phyloP scores from a whole-genome alignment of 805 yeast genomes.

The Ogataea pignaliae region DNA sequence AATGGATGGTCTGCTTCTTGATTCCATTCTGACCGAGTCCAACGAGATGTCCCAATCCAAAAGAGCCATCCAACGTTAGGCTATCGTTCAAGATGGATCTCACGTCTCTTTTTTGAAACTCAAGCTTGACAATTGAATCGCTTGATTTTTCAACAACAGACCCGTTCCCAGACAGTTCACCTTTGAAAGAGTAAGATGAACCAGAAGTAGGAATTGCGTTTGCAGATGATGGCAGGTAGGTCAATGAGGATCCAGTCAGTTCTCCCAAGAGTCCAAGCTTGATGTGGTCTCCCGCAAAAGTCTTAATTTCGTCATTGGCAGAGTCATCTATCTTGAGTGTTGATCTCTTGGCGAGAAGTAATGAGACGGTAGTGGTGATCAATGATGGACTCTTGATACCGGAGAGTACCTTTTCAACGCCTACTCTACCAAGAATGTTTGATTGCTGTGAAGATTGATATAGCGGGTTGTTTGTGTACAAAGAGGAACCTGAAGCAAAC shows the following conservation, averaged over 20 bases:
- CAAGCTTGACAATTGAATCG: conserved; percentile 24
- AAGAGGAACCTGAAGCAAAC: conserved; percentile 43
- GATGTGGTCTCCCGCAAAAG: conserved; percentile 55
- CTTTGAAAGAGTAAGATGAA: conserved; percentile 31
- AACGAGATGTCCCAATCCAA: conserved; percentile 53
- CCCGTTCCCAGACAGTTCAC: conserved; percentile 40
- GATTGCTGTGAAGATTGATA: conserved; percentile 50
- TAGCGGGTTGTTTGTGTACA: conserved; percentile 48
- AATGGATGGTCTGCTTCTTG: conserved; percentile 38
- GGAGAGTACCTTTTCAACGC: conserved; percentile 32
- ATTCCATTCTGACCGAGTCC: conserved; percentile 30
- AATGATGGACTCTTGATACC: conserved; percentile 5
- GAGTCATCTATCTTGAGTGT: conserved; percentile 45
- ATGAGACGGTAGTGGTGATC: conserved; percentile 39
- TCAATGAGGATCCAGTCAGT: conserved; percentile 40
- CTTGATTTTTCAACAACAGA: background rate
- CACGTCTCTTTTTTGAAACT: conserved; percentile 27
- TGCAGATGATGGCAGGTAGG: conserved; percentile 27
- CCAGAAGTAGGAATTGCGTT: conserved; percentile 47
- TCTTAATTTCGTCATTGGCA: conserved; percentile 53
- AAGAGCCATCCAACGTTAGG: conserved; percentile 46
- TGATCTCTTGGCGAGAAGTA: conserved; percentile 56
- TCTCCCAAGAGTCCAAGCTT: conserved; percentile 51
- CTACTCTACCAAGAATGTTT: conserved; percentile 46
- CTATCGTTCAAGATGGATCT: conserved; percentile 40